Evolutionary conservation across 768 basidiomycete species (phyloP).

Genomic region (Boletus huronensis): DNA sequence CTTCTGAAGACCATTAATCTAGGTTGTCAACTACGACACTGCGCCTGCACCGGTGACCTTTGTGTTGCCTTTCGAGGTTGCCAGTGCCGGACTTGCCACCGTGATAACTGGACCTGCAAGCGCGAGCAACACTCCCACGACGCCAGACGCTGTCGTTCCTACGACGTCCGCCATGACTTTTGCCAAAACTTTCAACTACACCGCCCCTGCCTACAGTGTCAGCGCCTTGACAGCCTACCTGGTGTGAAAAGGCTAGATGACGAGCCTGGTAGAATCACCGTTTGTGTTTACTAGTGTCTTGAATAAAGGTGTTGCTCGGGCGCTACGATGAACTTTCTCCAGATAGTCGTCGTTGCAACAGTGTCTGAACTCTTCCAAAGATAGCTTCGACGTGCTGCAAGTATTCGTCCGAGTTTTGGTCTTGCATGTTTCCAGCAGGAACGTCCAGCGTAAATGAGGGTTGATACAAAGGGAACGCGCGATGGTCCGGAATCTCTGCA

Average conservation of each 20-base stretch:
- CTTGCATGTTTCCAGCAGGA: slow-evolving; percentile 65
- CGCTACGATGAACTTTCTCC: not conserved
- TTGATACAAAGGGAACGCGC: slow-evolving; percentile 65
- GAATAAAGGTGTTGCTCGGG: not conserved
- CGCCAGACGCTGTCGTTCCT: slow-evolving; percentile 48
- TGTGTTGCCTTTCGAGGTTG: slow-evolving; percentile 51
- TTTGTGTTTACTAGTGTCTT: not conserved
- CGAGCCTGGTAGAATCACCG: not conserved
- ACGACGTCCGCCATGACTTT: slow-evolving; percentile 37
- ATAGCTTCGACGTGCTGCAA: slow-evolving; percentile 41
- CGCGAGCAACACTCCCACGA: slow-evolving; percentile 53
- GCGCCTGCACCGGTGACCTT: slow-evolving; percentile 45
- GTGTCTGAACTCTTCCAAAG: slow-evolving; percentile 35
- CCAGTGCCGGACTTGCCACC: slow-evolving; percentile 41
- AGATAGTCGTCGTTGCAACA: slow-evolving; percentile 19
- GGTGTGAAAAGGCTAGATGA: not conserved
- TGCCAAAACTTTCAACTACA: slow-evolving; percentile 45
- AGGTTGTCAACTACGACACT: slow-evolving; percentile 54
- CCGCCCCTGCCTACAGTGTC: slow-evolving; percentile 47
- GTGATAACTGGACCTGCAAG: slow-evolving; percentile 48
- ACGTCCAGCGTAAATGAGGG: slow-evolving; percentile 84
- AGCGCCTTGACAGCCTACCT: slow-evolving; percentile 29
- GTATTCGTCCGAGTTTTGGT: slow-evolving; percentile 66
- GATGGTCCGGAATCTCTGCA: slow-evolving; percentile 72
- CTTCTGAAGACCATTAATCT: not conserved